Evolutionary conservation across 805 yeast species (phyloP).

Genomic region (Kluyveromyces wickerhamii): DNA sequence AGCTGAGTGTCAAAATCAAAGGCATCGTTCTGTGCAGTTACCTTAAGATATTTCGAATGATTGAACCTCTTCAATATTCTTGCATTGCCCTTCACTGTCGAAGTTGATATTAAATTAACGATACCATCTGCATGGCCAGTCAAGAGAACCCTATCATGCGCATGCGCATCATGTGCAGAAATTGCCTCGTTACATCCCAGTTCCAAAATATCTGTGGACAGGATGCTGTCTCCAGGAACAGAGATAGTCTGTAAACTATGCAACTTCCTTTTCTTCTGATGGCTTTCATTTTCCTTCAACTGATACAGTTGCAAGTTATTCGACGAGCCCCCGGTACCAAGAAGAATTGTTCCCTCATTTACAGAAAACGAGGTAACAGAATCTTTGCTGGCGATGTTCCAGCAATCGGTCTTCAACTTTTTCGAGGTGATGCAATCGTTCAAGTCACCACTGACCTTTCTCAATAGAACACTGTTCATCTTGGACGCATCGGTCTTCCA

Average conservation of each 20-base stretch:
- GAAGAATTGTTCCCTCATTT: conserved; percentile 11
- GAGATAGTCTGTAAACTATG: conserved; percentile 19
- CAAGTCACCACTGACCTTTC: conserved; percentile 23
- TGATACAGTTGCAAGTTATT: conserved; percentile 17
- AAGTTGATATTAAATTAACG: conserved; percentile 59
- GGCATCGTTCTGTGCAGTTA: conserved; percentile 12
- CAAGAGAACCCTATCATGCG: conserved; percentile 28
- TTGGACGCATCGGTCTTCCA: conserved; percentile 19
- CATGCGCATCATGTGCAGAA: conserved; percentile 6
- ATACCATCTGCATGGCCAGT: conserved; percentile 75
- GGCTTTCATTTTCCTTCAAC: not conserved
- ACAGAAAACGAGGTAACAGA: conserved; percentile 10
- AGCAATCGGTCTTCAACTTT: conserved; percentile 22
- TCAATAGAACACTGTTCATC: conserved; percentile 17
- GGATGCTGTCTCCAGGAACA: conserved; percentile 20
- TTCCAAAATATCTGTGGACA: conserved; percentile 11
- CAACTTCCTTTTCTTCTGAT: conserved; percentile 5
- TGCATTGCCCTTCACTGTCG: conserved; percentile 45
- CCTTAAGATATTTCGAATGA: conserved; percentile 56
- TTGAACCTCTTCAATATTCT: conserved; percentile 72
- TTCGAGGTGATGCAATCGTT: conserved; percentile 23
- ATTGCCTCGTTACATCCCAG: conserved; percentile 6
- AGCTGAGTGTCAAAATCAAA: conserved; percentile 10
- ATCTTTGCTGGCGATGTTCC: conserved; percentile 14
- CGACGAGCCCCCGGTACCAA: conserved; percentile 11